phyloP scores from a whole-genome alignment of 768 basidiomycete species.

The Agrocybe praecox region DNA sequence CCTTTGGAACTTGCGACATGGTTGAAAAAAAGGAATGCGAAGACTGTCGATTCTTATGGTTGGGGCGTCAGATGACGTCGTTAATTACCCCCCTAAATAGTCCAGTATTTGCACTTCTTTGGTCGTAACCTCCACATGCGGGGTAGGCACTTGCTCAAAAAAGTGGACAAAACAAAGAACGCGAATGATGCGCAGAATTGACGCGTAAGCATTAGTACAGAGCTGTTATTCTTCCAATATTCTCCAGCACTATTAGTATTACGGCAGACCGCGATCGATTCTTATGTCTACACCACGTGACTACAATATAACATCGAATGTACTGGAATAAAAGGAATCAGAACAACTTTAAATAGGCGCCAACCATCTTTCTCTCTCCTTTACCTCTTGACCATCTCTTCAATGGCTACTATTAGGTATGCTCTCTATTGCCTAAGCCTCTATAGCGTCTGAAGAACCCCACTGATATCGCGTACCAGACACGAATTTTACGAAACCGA shows the following conservation, averaged over 20 bases:
- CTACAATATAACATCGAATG: conserved; percentile 29
- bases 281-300: conserved; percentile 15
- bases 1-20: conserved; percentile 58
- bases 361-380: not conserved
- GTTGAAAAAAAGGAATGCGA: conserved; percentile 1
- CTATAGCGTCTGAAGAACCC: not conserved
- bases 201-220: no score
- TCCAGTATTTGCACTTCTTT: conserved; percentile 18
- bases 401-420: conserved; percentile 41
- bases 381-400: not conserved
- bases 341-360: conserved; percentile 1
- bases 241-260: no score
- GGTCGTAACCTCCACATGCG: not conserved
- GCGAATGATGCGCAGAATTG: not conserved
- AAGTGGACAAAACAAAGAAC: not conserved
- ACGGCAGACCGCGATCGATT: no score
- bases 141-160: not conserved
- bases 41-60: not conserved
- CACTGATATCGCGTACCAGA: conserved; percentile 34
- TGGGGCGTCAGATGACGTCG: conserved; percentile 22
- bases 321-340: conserved; percentile 30
- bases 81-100: not conserved
- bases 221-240: no score
- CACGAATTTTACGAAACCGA: conserved; percentile 91
- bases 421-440: not conserved